phyloP scores from a whole-genome alignment of 2,329 filamentous ascomycete genomes.

The Bertia moriformis region DNA sequence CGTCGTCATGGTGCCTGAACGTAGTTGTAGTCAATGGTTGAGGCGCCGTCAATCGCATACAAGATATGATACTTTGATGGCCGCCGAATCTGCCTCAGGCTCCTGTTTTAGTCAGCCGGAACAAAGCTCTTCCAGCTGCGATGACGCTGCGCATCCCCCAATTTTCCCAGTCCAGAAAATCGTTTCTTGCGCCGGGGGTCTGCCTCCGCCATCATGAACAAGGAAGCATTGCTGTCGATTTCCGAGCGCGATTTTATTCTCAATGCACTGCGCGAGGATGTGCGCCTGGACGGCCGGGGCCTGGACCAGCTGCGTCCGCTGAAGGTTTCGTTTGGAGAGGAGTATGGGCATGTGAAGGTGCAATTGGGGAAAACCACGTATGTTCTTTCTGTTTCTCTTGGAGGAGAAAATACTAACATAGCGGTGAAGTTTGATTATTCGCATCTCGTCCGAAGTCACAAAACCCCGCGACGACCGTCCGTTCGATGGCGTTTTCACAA shows the following conservation, averaged over 20 bases:
- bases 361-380: constrained; percentile 51
- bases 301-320: constrained; percentile 44
- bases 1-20: neutral
- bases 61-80: neutral
- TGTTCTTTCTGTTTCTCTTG: constrained; percentile 3
- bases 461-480: constrained; percentile 49
- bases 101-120: neutral
- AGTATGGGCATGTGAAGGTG: constrained; percentile 52
- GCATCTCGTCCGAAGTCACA: constrained; percentile 48
- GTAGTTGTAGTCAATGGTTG: neutral
- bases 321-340: constrained; percentile 44
- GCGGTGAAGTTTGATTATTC: constrained; percentile 37
- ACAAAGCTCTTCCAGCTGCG: neutral
- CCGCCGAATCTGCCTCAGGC: neutral
- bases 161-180: neutral
- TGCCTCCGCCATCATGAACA: constrained; percentile 35
- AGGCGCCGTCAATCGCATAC: too few species aligned
- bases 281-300: constrained; percentile 45
- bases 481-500: constrained; percentile 55
- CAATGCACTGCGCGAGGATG: constrained; percentile 41
- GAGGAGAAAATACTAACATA: neutral
- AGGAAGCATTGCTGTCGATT: constrained; percentile 46
- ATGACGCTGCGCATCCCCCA: neutral
- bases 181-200: neutral
- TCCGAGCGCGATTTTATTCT: constrained; percentile 52